A percentile compares a stretch with the other conserved stretches of the same genome.
These are phyloP conservation scores for Saccharomyces hybrid DNA, from an alignment of 1,139 yeast species.

Conservation along the genomic window DNA sequence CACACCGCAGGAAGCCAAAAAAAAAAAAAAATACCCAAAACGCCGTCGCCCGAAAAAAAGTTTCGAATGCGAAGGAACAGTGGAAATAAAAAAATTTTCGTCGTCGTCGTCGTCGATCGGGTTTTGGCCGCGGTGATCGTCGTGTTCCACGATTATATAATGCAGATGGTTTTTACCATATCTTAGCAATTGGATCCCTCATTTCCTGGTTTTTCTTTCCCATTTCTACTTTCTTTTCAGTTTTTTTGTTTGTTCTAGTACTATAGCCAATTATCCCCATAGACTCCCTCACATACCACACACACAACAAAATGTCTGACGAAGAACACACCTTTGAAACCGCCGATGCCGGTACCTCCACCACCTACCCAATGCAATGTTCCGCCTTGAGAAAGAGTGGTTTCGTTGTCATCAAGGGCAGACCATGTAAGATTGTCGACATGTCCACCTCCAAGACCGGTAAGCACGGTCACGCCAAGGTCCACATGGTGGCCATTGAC, in stretches of 20 bases:
- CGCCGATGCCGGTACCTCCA: slow-evolving; percentile 98
- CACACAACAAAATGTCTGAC: slow-evolving; percentile 51
- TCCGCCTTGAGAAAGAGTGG: slow-evolving; percentile 99
- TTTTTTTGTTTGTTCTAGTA: not conserved
- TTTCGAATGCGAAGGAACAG: not conserved
- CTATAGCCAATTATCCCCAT: not conserved
- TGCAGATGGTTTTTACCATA: not conserved
- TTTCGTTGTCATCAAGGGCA: slow-evolving; percentile 95
- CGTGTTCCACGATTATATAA: slow-evolving; percentile 1
- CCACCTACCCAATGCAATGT: slow-evolving; percentile 99
- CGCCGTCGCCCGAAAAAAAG: slow-evolving; percentile 1
- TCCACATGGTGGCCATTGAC: slow-evolving; percentile 97
- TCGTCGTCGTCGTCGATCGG: slow-evolving; percentile 1
- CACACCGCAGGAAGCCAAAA: not conserved
- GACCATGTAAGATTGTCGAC: slow-evolving; percentile 99
- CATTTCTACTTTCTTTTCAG: not conserved
- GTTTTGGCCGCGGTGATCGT: slow-evolving; percentile 1
- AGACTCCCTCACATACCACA: not conserved
- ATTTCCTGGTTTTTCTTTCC: not conserved
- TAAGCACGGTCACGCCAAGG: slow-evolving; percentile 99
- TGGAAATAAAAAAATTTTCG: not conserved
- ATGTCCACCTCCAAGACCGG: slow-evolving; percentile 99
- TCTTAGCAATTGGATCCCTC: not conserved
- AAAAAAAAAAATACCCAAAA: not conserved
- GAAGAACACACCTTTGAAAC: slow-evolving; percentile 92